Base-by-base conservation (phyloP, 1,284 basidiomycete genomes). In the Fomes fomentarius region DNA sequence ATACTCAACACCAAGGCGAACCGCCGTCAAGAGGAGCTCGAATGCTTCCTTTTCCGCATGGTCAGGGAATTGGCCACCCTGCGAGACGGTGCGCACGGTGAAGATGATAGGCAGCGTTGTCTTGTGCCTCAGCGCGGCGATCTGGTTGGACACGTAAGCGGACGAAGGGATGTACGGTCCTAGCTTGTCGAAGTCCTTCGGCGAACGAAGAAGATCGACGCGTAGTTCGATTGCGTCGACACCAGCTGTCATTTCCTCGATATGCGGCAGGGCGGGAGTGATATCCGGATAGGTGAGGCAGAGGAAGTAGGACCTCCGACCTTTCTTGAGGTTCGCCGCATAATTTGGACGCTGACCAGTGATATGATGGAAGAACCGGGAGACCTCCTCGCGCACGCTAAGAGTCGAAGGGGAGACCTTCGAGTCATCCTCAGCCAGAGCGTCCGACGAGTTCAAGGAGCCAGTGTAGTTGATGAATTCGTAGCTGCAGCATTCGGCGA, bases 21-120 rank as follows among this genome's bases (percentile, higher is more conserved):
- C 72, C 6, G 89, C 96, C 28, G 96, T 80, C 45, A 84, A 76
- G 68, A 97, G 80, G 14, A 98, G 81, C 38, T 87, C 85, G 58
- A 91, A 85, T 33, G 90, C 93, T 56, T 91, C 89, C 48, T 87
- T 82, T 52, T 85, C 76, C 0, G 84, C 83, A 33, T 81, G 77
- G 65, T 96, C 91, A 0, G 96, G 95, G 80, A 95, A 96, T 41
- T 89, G 84, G 6, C 97, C 96, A 38, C 96, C 96, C 71, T 99
- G 96, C 1, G 89, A 83, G 26, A 82, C 79, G 3, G 94, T 96
- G 22, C 96, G 81, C 24, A 97, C 91, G 0, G 96, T 97, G 76
- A 89, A 98, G 52, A 99, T 88, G 61, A 98, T 85, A 0, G 97
- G 96, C 2, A 99, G 80, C 1, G 79, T 77, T 1, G 93, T 92